phyloP scores from a whole-genome alignment of 805 yeast genomes.

The Saccharomycopsis sp. region DNA sequence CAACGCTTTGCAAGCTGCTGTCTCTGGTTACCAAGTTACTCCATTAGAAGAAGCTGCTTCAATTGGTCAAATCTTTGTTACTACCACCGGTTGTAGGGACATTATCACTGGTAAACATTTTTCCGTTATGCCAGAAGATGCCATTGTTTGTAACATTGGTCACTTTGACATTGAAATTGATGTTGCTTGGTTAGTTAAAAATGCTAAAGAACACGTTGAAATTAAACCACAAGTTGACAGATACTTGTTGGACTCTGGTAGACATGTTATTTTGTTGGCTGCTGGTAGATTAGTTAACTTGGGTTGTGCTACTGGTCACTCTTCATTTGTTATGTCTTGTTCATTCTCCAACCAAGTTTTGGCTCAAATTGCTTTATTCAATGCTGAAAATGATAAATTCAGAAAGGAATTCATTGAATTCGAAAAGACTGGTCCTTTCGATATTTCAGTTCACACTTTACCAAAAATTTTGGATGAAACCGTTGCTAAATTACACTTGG shows the following conservation, averaged over 20 bases:
- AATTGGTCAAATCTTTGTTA: slow-evolving; percentile 93
- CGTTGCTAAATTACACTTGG: slow-evolving; percentile 95
- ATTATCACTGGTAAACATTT: slow-evolving; percentile 88
- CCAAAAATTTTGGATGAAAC: slow-evolving; percentile 99
- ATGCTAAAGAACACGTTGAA: slow-evolving; percentile 90
- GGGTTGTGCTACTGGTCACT: slow-evolving; percentile 99
- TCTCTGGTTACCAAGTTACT: slow-evolving; percentile 94
- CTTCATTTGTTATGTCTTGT: slow-evolving; percentile 98
- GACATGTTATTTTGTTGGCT: slow-evolving; percentile 92
- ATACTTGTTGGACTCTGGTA: slow-evolving; percentile 80
- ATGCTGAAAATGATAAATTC: slow-evolving; percentile 75
- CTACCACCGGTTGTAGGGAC: slow-evolving; percentile 99
- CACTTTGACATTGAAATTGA: slow-evolving; percentile 99
- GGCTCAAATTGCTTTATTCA: slow-evolving; percentile 97
- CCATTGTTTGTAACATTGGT: slow-evolving; percentile 99
- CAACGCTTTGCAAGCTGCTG: slow-evolving; percentile 99
- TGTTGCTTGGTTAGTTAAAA: slow-evolving; percentile 96
- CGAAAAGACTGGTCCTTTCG: slow-evolving; percentile 86
- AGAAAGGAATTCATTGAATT: slow-evolving; percentile 80
- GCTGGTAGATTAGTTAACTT: slow-evolving; percentile 99
- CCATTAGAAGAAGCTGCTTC: slow-evolving; percentile 92
- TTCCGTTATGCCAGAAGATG: slow-evolving; percentile 94
- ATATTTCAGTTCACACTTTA: slow-evolving; percentile 86
- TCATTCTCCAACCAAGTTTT: slow-evolving; percentile 99
- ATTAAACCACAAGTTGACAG: slow-evolving; percentile 99